phyloP scores from a whole-genome alignment of 108 stramenopile genomes.

The Parmales sp. region DNA sequence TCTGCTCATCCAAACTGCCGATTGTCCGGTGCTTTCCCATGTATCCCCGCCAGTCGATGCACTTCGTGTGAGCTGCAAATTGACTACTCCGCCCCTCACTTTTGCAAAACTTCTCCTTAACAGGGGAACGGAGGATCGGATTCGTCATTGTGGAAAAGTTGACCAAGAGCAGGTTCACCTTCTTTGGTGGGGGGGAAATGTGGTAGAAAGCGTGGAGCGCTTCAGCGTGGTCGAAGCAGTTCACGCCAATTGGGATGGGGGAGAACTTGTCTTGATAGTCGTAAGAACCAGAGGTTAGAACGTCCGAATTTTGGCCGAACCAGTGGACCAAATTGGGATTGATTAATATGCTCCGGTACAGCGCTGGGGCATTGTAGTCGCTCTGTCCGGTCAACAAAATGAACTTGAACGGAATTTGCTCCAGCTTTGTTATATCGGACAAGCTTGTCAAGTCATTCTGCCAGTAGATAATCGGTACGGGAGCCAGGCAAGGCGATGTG shows the following conservation, averaged over 20 bases:
- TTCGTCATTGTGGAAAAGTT: too few species aligned
- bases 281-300: background rate
- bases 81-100: too few species aligned
- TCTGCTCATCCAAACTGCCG: too few species aligned
- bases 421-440: background rate
- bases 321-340: background rate
- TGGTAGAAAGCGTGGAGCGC: background rate
- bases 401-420: background rate
- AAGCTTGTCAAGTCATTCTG: background rate
- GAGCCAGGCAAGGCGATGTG: slow-evolving; percentile 1
- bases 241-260: background rate
- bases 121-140: too few species aligned
- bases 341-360: background rate
- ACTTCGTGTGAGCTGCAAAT: too few species aligned
- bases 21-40: too few species aligned
- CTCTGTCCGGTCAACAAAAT: background rate
- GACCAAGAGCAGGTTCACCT: background rate
- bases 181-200: background rate
- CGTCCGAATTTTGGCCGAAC: background rate
- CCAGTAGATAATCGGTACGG: background rate
- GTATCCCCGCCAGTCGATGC: too few species aligned
- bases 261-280: background rate
- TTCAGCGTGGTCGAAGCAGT: background rate
- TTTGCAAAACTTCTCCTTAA: too few species aligned
- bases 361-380: background rate